phyloP scores from a whole-genome alignment of 495 filamentous ascomycete genomes.

The Annulohypoxylon stygium region DNA sequence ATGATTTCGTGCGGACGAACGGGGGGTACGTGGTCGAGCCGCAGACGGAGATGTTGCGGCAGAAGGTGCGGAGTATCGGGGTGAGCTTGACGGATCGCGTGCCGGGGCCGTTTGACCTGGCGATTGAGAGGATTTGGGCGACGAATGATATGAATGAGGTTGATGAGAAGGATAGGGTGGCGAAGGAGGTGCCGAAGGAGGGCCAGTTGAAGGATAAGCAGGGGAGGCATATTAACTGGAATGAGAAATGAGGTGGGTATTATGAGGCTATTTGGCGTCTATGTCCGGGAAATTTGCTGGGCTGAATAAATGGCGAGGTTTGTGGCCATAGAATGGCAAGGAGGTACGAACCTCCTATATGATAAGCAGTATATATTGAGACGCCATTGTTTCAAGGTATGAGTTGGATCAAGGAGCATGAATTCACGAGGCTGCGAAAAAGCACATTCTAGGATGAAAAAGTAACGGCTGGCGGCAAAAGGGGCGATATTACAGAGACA shows the following conservation, averaged over 20 bases:
- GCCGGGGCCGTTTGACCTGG: constrained; percentile 86
- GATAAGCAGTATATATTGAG: background rate
- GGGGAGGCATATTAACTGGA: constrained; percentile 61
- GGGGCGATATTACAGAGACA: background rate
- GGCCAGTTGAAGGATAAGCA: constrained; percentile 62
- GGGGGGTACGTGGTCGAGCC: constrained; percentile 90
- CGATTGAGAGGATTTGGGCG: constrained; percentile 87
- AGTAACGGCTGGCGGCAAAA: background rate
- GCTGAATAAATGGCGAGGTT: background rate
- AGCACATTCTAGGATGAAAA: background rate
- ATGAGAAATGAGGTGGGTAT: constrained; percentile 46
- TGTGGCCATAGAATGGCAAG: background rate
- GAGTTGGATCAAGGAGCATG: background rate
- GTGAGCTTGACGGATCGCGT: constrained; percentile 90
- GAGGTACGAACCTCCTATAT: constrained; percentile 1
- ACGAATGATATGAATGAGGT: constrained; percentile 68
- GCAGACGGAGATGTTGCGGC: constrained; percentile 85
- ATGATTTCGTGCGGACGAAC: constrained; percentile 95
- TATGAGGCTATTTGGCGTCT: background rate
- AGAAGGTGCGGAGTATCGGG: constrained; percentile 86
- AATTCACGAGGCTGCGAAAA: background rate
- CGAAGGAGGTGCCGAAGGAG: constrained; percentile 34
- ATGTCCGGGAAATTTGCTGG: background rate
- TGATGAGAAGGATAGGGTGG: constrained; percentile 45
- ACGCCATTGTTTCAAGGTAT: background rate